These are phyloP conservation scores for Tolypocladium endophyticum DNA, from an alignment of 2,329 filamentous ascomycete genomes.

Conservation along the genomic window DNA sequence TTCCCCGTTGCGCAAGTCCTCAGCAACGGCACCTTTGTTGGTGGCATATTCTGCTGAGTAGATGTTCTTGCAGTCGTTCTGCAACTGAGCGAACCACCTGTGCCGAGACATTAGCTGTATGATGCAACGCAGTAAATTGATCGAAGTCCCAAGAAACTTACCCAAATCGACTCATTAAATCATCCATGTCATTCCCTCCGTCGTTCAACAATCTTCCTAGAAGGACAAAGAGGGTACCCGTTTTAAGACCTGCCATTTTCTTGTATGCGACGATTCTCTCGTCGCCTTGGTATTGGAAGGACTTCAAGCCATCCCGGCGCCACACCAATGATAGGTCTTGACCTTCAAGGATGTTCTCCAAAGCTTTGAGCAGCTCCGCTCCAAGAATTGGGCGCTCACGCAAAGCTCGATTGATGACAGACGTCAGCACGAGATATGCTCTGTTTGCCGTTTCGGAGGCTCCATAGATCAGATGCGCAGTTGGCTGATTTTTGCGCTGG, in stretches of 20 bases:
- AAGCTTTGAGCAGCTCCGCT: constrained; percentile 3
- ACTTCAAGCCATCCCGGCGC: constrained; percentile 5
- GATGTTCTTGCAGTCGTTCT: constrained; percentile 10
- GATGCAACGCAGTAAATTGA: background rate
- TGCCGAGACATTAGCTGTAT: background rate
- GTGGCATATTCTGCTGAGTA: constrained; percentile 6
- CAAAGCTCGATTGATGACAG: constrained; percentile 6
- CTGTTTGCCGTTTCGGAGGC: constrained; percentile 8
- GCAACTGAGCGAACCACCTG: constrained; percentile 7
- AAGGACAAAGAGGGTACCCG: constrained; percentile 7
- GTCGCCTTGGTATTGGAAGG: constrained; percentile 2
- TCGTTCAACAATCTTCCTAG: constrained; percentile 5
- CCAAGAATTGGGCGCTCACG: constrained; percentile 5
- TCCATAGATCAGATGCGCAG: constrained; percentile 7
- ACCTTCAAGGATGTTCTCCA: constrained; percentile 7
- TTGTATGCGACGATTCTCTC: constrained; percentile 4
- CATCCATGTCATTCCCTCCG: constrained; percentile 3
- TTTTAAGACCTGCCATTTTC: constrained; percentile 7
- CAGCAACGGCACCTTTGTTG: constrained; percentile 7
- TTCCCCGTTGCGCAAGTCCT: constrained; percentile 8
- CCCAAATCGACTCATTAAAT: constrained; percentile 7
- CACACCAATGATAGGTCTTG: constrained; percentile 8
- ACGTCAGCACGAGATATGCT: constrained; percentile 7
- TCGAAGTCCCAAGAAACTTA: background rate
- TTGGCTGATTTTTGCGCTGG: constrained; percentile 7